Evolutionary conservation across 176 grass and related monocot genomes (phyloP).

Genomic region (Musa acuminata): DNA sequence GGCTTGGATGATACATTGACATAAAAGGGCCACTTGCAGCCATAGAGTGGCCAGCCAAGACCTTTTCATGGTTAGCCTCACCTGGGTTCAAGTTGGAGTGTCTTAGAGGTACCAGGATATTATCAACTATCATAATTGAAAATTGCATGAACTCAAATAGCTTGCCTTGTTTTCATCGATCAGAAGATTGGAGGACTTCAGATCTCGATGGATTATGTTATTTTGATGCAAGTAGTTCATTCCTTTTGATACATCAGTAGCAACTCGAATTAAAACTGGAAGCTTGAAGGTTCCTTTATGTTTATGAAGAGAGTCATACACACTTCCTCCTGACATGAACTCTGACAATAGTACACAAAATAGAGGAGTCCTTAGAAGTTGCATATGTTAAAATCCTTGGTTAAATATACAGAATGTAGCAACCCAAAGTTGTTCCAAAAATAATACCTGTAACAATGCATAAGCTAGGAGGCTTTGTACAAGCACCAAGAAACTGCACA

Average conservation of each 20-base stretch:
- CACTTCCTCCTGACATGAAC: constrained; percentile 35
- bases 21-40: too few species aligned
- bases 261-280: constrained; percentile 29
- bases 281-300: constrained; percentile 16
- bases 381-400: background rate
- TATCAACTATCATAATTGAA: too few species aligned
- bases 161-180: constrained; percentile 40
- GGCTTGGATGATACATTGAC: too few species aligned
- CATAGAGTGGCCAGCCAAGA: too few species aligned
- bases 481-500: constrained; percentile 39
- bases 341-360: constrained; percentile 11
- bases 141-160: background rate
- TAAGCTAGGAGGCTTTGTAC: constrained; percentile 31
- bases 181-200: constrained; percentile 35
- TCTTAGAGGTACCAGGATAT: too few species aligned
- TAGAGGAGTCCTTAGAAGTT: constrained; percentile 7
- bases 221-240: constrained; percentile 41
- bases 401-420: too few species aligned
- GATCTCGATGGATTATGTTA: constrained; percentile 32
- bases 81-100: too few species aligned
- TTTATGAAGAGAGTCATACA: constrained; percentile 35
- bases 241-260: constrained; percentile 34
- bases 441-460: constrained; percentile 32
- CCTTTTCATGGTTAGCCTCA: too few species aligned
- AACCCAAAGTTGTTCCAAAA: too few species aligned